A percentile compares a stretch with the other conserved stretches of the same genome.
phyloP scores from a whole-genome alignment of 192 early-diverging fungal genomes.

The Helicostylum pulchrum region DNA sequence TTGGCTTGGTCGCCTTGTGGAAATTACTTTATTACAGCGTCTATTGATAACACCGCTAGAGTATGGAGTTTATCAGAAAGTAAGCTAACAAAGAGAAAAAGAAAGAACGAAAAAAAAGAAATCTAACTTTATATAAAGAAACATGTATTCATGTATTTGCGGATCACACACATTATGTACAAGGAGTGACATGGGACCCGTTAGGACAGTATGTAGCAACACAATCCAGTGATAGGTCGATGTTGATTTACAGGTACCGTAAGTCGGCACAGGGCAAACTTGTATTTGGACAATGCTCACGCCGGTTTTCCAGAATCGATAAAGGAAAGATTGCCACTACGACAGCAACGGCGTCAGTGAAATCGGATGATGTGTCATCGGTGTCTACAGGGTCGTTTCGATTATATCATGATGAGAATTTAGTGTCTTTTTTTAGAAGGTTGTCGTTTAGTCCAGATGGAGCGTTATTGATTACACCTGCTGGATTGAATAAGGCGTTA shows the following conservation, averaged over 20 bases:
- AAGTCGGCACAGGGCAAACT: slow-evolving; percentile 13
- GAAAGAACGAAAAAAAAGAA: background rate
- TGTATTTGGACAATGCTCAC: slow-evolving; percentile 16
- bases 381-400: slow-evolving; percentile 41
- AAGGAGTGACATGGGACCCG: slow-evolving; percentile 97
- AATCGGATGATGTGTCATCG: background rate
- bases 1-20: slow-evolving; percentile 41
- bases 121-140: slow-evolving; percentile 35
- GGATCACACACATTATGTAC: slow-evolving; percentile 92
- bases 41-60: slow-evolving; percentile 82
- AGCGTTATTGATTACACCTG: slow-evolving; percentile 73
- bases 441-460: slow-evolving; percentile 89
- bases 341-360: background rate
- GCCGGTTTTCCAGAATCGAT: slow-evolving; percentile 19
- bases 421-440: slow-evolving; percentile 89
- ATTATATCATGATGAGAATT: slow-evolving; percentile 81
- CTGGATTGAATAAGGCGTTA: slow-evolving; percentile 58
- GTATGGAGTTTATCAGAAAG: slow-evolving; percentile 80
- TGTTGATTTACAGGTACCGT: slow-evolving; percentile 22
- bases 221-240: slow-evolving; percentile 86
- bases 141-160: slow-evolving; percentile 71
- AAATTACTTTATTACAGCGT: slow-evolving; percentile 75
- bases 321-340: background rate
- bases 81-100: slow-evolving; percentile 29
- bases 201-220: slow-evolving; percentile 80